Base-by-base conservation (phyloP, 768 basidiomycete species). In the Cyclocybe aegerita region DNA sequence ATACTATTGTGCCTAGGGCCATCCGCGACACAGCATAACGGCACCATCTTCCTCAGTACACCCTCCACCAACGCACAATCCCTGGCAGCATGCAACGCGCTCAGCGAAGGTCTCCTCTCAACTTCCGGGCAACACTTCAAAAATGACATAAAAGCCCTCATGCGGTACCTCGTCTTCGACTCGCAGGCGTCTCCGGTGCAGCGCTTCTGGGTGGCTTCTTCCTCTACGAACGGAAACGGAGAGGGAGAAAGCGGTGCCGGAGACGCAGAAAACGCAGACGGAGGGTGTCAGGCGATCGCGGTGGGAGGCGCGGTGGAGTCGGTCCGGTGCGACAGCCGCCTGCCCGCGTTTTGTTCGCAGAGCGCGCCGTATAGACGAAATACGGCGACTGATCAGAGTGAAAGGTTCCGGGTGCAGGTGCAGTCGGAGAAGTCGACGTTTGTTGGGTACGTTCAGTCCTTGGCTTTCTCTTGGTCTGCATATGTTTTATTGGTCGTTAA, bases 281-380 rank as follows among this genome's bases (percentile, higher is more conserved):
- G 23, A 9, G 30, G 38, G 3, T 64, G 64, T 38, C 38, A 43
- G 4, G 56, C 60, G n/a, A 53, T 63, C 9, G 55, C 61, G 2
- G 23, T 59, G n/a, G 14, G 15, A 9, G 56, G 55, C 3, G 54
- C 48, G 6, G 36, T 63, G 7, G 50, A 55, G 16, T 6, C 42
- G 1, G 56, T 57, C 3, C 42, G 48, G 8, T 67, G 67, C 32
- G 42, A 59, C 37, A 46, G 49, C 6, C 39, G 50, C 8, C 52
- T 67, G 7, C 58, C 60, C 8, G 56, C 59, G 3, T 55, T 70
- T 9, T 70, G 69, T 52, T 61, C 65, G 2, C 64, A 66, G 37
- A 60, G 58, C 35, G 67, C 69, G 9, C 65, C 65, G 2, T 65
- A 65, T 52, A 54, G 56, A n/a, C 48, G 55, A 9, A 64, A 63